Conservation (phyloP, 768 basidiomycete species). For the Auriscalpium microsporum region DNA sequence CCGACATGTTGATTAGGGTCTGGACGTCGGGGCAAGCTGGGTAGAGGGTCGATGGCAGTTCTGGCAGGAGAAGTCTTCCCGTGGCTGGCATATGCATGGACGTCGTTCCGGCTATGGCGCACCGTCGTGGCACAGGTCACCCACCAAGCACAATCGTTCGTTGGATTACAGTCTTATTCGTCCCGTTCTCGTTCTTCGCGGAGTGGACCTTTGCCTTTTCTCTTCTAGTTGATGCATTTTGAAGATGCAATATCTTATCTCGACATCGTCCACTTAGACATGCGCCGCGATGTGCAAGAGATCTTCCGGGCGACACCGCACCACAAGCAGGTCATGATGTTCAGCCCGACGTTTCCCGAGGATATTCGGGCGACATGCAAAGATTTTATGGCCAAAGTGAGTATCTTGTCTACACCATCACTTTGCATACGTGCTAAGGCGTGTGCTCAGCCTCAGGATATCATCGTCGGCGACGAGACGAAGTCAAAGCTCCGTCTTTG, state of each 20-base stretch:
- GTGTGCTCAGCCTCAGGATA: no score
- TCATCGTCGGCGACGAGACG: no score
- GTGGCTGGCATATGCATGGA: background rate
- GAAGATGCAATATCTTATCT: slow-evolving; percentile 50
- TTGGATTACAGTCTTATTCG: slow-evolving; percentile 18
- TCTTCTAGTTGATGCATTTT: slow-evolving; percentile 46
- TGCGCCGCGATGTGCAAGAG: slow-evolving; percentile 99
- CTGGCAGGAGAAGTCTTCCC: background rate
- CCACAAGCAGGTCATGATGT: slow-evolving; percentile 99
- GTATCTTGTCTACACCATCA: slow-evolving; percentile 24
- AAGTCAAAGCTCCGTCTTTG: no score
- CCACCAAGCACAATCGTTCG: background rate
- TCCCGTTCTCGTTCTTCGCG: slow-evolving; percentile 1
- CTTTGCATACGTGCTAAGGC: no score
- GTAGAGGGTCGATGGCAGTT: background rate
- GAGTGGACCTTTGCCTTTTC: slow-evolving; percentile 36
- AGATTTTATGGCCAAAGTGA: slow-evolving; percentile 98
- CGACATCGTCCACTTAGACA: slow-evolving; percentile 80
- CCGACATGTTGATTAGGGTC: slow-evolving; percentile 15
- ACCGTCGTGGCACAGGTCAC: background rate
- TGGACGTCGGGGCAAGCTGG: slow-evolving; percentile 8
- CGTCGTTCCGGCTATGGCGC: no score
- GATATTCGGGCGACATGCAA: slow-evolving; percentile 97
- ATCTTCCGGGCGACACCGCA: slow-evolving; percentile 99
- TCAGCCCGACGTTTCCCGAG: slow-evolving; percentile 95